A percentile compares a stretch with the other conserved stretches of the same genome.
These are phyloP conservation scores for carrot (Daucus carota) DNA, from an alignment of 129 eudicot species.

Conservation along the genomic window DNA sequence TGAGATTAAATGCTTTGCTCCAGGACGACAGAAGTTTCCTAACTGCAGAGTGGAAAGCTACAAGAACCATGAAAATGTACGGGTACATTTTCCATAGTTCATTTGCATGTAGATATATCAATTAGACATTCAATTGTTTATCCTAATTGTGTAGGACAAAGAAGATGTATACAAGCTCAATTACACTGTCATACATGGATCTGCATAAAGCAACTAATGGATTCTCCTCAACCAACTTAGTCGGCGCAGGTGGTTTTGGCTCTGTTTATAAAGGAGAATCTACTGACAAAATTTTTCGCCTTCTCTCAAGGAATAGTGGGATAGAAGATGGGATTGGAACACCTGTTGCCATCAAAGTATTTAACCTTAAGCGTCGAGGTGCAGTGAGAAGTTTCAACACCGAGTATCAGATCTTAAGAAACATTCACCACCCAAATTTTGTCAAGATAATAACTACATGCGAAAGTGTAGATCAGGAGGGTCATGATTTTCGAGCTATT, in stretches of 20 bases:
- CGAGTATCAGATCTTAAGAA: slow-evolving; percentile 37
- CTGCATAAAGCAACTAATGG: slow-evolving; percentile 40
- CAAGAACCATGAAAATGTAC: no score
- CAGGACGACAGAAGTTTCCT: no score
- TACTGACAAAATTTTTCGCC: no score
- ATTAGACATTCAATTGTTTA: no score
- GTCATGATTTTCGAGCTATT: slow-evolving; percentile 42
- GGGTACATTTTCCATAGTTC: no score
- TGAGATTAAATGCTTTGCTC: no score
- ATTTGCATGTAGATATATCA: no score
- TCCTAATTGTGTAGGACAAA: no score
- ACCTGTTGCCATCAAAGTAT: slow-evolving; percentile 47
- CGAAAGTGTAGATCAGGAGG: slow-evolving; percentile 33
- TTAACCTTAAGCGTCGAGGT: slow-evolving; percentile 27
- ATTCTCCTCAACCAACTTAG: slow-evolving; percentile 27
- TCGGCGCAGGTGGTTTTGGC: slow-evolving; percentile 38
- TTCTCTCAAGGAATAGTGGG: not conserved
- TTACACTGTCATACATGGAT: slow-evolving; percentile 27
- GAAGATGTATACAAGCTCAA: not conserved
- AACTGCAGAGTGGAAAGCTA: no score
- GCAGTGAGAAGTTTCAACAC: slow-evolving; percentile 35
- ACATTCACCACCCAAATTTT: slow-evolving; percentile 36
- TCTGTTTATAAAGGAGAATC: slow-evolving; percentile 34
- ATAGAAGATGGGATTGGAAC: slow-evolving; percentile 4
- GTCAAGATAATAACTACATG: slow-evolving; percentile 36